Evolutionary conservation across 129 eudicot species (phyloP).

Genomic region (Logfia minima): DNA sequence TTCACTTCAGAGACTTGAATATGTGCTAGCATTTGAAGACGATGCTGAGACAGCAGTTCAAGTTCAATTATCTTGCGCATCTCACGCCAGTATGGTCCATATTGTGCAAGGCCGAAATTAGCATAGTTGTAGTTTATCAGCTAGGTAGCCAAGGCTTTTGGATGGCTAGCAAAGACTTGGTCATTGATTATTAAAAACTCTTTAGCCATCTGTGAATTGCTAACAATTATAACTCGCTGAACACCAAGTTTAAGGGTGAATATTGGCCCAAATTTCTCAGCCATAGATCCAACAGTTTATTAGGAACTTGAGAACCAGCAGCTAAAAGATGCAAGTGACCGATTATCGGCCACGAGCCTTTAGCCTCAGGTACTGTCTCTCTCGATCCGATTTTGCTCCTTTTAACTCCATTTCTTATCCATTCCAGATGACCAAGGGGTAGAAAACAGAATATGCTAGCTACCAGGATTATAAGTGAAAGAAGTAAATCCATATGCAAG

Average conservation of each 20-base stretch:
- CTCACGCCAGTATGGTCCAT: constrained; percentile 32
- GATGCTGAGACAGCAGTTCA: constrained; percentile 19
- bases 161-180: constrained; percentile 23
- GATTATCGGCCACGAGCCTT: constrained; percentile 38
- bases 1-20: constrained; percentile 27
- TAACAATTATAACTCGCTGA: constrained; percentile 14
- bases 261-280: constrained; percentile 39
- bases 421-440: neutral
- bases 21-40: constrained; percentile 9
- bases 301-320: constrained; percentile 24
- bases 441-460: neutral
- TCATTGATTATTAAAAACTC: constrained; percentile 32
- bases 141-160: constrained; percentile 21
- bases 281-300: constrained; percentile 28
- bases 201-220: constrained; percentile 27
- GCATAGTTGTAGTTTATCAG: constrained; percentile 30
- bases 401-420: neutral
- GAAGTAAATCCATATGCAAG: constrained; percentile 10
- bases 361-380: constrained; percentile 22
- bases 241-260: constrained; percentile 34
- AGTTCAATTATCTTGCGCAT: constrained; percentile 14
- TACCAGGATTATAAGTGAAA: neutral
- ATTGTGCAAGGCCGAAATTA: constrained; percentile 2
- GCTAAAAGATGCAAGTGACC: constrained; percentile 34
- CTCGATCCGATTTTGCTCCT: neutral